Conservation (phyloP, 2,329 filamentous ascomycete species). For the Fusarium nisikadoi region DNA sequence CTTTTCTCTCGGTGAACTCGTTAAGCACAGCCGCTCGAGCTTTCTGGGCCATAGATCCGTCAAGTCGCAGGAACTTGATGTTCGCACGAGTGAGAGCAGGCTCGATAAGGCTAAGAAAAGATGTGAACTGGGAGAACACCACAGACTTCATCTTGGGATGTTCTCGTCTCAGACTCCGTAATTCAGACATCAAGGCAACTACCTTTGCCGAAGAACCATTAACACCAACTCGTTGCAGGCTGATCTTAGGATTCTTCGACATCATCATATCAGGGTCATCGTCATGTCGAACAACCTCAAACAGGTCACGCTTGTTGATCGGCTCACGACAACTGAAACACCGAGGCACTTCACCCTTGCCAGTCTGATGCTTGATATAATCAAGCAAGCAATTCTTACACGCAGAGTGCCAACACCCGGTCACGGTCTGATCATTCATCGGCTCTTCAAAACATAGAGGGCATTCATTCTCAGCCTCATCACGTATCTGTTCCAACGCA, state of each 20-base stretch:
- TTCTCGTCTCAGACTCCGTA: conserved; percentile 74
- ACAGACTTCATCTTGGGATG: conserved; percentile 84
- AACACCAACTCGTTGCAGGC: conserved; percentile 68
- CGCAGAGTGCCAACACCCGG: conserved; percentile 96
- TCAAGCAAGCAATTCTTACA: conserved; percentile 93
- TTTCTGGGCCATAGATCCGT: conserved; percentile 91
- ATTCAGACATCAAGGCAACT: conserved; percentile 77
- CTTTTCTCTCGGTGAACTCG: conserved; percentile 71
- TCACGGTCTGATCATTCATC: conserved; percentile 94
- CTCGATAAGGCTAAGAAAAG: conserved; percentile 91
- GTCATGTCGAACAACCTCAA: conserved; percentile 89
- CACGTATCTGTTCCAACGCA: conserved; percentile 89
- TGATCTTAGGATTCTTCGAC: conserved; percentile 63
- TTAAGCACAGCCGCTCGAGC: conserved; percentile 80
- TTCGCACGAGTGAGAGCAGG: conserved; percentile 78
- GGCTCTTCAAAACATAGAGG: conserved; percentile 95
- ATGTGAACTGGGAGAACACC: conserved; percentile 97
- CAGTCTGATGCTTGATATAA: conserved; percentile 87
- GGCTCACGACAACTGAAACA: conserved; percentile 92
- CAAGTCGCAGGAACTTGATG: conserved; percentile 86
- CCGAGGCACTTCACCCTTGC: conserved; percentile 77
- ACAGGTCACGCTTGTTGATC: conserved; percentile 85
- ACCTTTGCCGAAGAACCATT: conserved; percentile 89
- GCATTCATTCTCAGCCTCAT: conserved; percentile 88
- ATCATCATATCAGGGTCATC: conserved; percentile 60